Conservation (phyloP, 1,284 basidiomycete genomes). For the Ceratobasidium sp. region DNA sequence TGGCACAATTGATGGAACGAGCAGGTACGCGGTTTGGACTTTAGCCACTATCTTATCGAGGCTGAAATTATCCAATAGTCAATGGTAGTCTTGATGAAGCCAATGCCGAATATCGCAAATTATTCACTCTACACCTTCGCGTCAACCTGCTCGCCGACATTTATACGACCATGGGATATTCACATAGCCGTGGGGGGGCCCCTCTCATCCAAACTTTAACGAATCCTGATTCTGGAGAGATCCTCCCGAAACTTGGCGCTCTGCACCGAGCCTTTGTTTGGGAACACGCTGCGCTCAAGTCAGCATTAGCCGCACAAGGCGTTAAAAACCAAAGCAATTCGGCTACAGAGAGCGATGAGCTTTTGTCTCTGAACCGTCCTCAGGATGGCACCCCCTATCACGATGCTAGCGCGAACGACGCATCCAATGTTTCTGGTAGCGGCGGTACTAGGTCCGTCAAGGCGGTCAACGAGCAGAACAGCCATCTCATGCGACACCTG, state of each 20-base stretch:
- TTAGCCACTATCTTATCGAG: constrained; percentile 2
- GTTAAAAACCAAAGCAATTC: constrained; percentile 28
- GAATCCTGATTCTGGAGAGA: constrained; percentile 64
- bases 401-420: constrained; percentile 43
- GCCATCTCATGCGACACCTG: constrained; percentile 79
- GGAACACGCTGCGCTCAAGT: constrained; percentile 83
- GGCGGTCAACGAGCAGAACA: constrained; percentile 61
- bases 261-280: constrained; percentile 84
- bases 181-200: constrained; percentile 78
- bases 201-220: constrained; percentile 78
- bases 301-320: constrained; percentile 53
- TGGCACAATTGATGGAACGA: constrained; percentile 64
- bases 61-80: constrained; percentile 48
- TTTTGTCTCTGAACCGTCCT: constrained; percentile 35
- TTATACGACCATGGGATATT: constrained; percentile 82
- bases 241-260: constrained; percentile 76
- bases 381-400: constrained; percentile 27
- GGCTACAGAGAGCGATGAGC: constrained; percentile 18
- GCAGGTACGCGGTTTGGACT: constrained; percentile 7
- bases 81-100: constrained; percentile 58
- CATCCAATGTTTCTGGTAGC: constrained; percentile 50
- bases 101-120: constrained; percentile 73
- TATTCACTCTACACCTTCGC: constrained; percentile 80
- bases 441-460: constrained; percentile 52
- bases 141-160: constrained; percentile 86